Base-by-base conservation (phyloP, 495 filamentous ascomycete species). In the Xylaria cubensis region DNA sequence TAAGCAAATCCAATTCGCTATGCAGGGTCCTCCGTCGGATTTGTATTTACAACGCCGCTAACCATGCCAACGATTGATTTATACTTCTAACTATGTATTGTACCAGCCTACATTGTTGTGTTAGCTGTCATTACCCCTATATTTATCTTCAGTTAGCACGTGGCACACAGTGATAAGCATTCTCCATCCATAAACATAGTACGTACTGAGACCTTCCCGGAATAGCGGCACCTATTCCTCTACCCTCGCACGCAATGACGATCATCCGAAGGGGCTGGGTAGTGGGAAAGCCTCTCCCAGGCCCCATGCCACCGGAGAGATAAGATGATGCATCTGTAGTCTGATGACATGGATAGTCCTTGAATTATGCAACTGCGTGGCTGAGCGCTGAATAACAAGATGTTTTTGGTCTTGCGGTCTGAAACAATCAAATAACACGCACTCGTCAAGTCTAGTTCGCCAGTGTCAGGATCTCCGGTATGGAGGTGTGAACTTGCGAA, bases 1-100 rank as follows among this genome's bases (percentile, higher is more conserved):
- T 67, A 67, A 51, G 19, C 5, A 64, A 64, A 36, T 53, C 32
- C 19, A 53, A 1, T 36, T 29, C 46, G 8, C 29, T 19, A 53
- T 32, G 17, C 46, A 32, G 17, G 64, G 21, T 29, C 61, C 21
- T 15, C 29, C 19, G n/a, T 6, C 64, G 7, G 19, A 67, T 67
- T 67, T 39, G 64, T 34, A n/a, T 67, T 67, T 21, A 48, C 32
- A 32, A 48, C 12, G 32, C 44, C 64, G 32, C 64, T 67, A 65
- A 29, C 26, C 26, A 67, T 53, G 46, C 64, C 39, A 1, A 29
- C 39, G n/a, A 32, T 12, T 21, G 17, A 6, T 26, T 21, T 32
- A 21, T 39, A 15, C 46, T 51, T 15, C 64, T 26, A 67, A 67
- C 64, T 51, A n/a, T 39, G 10, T 53, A 67, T 39, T 5, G 21